These are phyloP conservation scores for Hymenoscyphus infarciens DNA, from an alignment of 2,329 filamentous ascomycete genomes.

Conservation along the genomic window DNA sequence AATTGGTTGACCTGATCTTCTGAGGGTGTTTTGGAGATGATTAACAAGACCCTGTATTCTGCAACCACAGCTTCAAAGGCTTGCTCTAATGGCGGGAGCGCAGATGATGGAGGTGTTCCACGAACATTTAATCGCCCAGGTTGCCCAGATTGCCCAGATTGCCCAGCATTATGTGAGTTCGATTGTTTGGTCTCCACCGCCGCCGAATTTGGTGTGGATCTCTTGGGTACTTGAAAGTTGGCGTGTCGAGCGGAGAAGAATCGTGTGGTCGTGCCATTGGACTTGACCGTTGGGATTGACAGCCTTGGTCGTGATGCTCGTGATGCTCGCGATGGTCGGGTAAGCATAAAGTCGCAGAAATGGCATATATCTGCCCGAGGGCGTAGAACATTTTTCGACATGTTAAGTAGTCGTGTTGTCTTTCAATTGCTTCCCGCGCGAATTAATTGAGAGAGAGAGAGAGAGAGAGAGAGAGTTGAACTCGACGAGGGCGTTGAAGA, in stretches of 20 bases:
- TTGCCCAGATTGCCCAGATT: background rate
- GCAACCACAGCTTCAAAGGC: constrained; percentile 23
- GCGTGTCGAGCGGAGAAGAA: constrained; percentile 23
- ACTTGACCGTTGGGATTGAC: constrained; percentile 19
- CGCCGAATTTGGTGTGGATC: background rate
- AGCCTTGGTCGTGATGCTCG: constrained; percentile 13
- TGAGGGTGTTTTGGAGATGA: constrained; percentile 22
- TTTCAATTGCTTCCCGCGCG: background rate
- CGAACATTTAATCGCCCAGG: background rate
- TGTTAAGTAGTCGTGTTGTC: constrained; percentile 24
- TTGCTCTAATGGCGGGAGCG: constrained; percentile 22
- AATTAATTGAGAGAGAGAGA: background rate
- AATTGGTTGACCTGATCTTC: constrained; percentile 24
- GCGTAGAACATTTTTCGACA: constrained; percentile 39
- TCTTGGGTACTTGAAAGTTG: constrained; percentile 16
- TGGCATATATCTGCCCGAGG: constrained; percentile 41
- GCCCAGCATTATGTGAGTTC: background rate
- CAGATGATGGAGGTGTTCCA: background rate
- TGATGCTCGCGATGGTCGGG: constrained; percentile 20
- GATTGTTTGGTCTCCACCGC: constrained; percentile 3
- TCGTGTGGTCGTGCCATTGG: constrained; percentile 17
- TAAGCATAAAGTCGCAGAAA: constrained; percentile 40
- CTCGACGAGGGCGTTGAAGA: background rate
- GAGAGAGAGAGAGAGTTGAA: background rate
- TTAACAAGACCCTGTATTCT: constrained; percentile 25